Percentiles rank a stretch among this genome's conserved stretches.
Evolutionary conservation across 2,329 filamentous ascomycete species (phyloP).

Genomic region (Penicillium brasilianum): DNA sequence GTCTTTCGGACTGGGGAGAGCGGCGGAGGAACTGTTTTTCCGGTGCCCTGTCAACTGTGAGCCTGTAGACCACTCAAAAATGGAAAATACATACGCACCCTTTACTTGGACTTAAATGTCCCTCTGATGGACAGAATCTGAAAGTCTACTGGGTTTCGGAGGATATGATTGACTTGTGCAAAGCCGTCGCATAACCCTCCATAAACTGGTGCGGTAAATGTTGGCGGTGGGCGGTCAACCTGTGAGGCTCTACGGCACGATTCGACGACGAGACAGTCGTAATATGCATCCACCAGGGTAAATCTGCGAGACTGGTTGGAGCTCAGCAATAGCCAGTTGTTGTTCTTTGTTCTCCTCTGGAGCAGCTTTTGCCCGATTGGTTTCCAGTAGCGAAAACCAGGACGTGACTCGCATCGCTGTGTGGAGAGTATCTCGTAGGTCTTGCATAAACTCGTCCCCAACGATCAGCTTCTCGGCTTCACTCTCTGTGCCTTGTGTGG

Average conservation of each 20-base stretch:
- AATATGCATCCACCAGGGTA: background rate
- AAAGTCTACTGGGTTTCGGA: background rate
- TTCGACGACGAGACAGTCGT: slow-evolving; percentile 16
- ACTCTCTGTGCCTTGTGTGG: slow-evolving; percentile 10
- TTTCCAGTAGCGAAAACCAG: background rate
- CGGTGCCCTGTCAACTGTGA: slow-evolving; percentile 27
- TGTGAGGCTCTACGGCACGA: slow-evolving; percentile 29
- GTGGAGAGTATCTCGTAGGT: background rate
- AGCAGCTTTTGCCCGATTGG: background rate
- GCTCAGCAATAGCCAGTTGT: background rate
- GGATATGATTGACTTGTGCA: background rate
- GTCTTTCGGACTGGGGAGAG: slow-evolving; percentile 36
- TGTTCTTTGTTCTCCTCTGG: background rate
- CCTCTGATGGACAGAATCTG: background rate
- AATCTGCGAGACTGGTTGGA: background rate
- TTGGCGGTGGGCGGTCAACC: slow-evolving; percentile 1
- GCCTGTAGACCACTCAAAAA: slow-evolving; percentile 18
- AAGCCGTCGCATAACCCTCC: background rate
- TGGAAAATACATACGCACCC: slow-evolving; percentile 23
- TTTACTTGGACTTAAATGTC: background rate
- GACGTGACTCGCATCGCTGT: background rate
- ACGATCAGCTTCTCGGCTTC: slow-evolving; percentile 4
- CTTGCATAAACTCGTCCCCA: background rate
- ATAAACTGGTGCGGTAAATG: background rate
- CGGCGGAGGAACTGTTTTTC: slow-evolving; percentile 41